Evolutionary conservation across 495 filamentous ascomycete species (phyloP), one percentile per base, ranked within the genome.

Genomic region (Penicillium cinerascens): DNA sequence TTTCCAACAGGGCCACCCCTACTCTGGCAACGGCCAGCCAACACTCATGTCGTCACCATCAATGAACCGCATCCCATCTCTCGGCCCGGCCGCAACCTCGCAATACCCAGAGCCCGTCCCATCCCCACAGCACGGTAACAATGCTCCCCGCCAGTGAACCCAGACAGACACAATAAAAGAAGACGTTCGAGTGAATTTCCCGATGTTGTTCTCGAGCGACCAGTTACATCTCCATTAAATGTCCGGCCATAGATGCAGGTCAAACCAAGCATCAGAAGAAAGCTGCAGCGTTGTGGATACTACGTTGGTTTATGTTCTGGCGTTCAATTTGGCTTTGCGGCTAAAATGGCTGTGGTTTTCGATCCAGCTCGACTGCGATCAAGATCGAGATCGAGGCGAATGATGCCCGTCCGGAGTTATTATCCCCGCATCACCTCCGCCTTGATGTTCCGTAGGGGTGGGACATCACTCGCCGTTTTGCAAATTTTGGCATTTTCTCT

Each of bases 31-130:
- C 49, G 61, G 62, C 5, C 69, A 71, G 16, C 49, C 55, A 10
- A 37, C 58, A 25, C 26, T 47, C 18, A 66, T 72, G 68, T 70
- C 71, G 1, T 72, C 70, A 3, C 71, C 72, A 13, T 69, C 72
- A 0, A 57, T 74, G 42, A 68, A 69, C 45, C 72, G 72, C 11
- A 62, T 73, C 20, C 72, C 72, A 13, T 64, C 70, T 8, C 40
- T 73, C 21, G 69, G 63, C 17, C 62, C 72, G 15, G 62, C 66
- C 10, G 60, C 63, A 4, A 46, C 65, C 23, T 52, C 52, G 10
- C 64, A 66, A 18, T 59, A 66, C 21, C 66, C 59, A 21, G 68
- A 66, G 26, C 61, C 64, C 4, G 44, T 63, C 2, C 47, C 60
- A 25, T 64, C 63, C 17, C 61, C 63, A 20, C 52, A 61, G 20